Evolutionary conservation across 2,329 filamentous ascomycete species (phyloP), one percentile per base, ranked within the genome.

Genomic region (Orbilia oligospora): DNA sequence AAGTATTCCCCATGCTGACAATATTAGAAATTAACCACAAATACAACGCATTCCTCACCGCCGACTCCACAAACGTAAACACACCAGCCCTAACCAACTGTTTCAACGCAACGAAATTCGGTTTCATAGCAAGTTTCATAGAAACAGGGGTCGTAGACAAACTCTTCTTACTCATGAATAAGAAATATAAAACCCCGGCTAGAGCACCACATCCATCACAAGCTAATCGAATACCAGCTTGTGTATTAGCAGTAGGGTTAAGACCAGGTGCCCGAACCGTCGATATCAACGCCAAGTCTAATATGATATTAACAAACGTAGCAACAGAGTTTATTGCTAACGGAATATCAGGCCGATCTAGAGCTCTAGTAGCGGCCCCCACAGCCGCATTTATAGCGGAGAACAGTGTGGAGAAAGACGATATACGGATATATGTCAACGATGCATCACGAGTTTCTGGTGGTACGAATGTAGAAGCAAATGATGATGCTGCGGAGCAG

Each of bases 11-110:
- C 75, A 93, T 85, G 0, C 87, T 84, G 0, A 93, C 87, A 18
- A 93, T 91, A 3, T 87, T 89, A 66, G 85, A 87, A 0, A 93
- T 87, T 0, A 93, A 86, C 91, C 91, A 93, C 0, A 93, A 87
- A 76, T 93, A 93, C 0, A 93, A 85, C 0, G 89, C 87, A 79
- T 93, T 93, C 5, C 91, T 86, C 3, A 92, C 84, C 0, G 89
- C 89, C 0, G 90, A 92, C 82, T 93, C 91, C 5, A 84, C 55
- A 46, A 93, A 89, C 0, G 89, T 91, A 44, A 88, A 85, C 1
- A 87, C 67, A 0, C 90, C 90, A 0, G 91, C 91, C 0, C 86
- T 85, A 0, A 87, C 81, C 0, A 93, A 85, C 0, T 88, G 84
- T 0, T 83, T 81, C 0, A 92, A 84, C 0, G 87, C 85, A 0